These are phyloP conservation scores for Beta macrorhiza DNA, from an alignment of 179 eudicot species.

Conservation along the genomic window DNA sequence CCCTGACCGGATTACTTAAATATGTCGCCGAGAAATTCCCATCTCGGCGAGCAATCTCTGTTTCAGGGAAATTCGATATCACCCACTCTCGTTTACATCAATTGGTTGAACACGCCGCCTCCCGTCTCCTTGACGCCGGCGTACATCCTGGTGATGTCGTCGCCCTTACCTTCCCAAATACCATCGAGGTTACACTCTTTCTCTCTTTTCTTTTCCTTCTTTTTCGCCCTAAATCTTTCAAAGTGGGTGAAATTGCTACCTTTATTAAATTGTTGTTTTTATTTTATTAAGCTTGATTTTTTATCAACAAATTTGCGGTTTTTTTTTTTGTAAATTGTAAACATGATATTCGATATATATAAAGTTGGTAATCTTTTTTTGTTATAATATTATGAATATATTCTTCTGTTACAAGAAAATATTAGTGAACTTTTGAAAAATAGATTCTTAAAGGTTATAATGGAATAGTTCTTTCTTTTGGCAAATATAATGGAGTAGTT, in stretches of 20 bases:
- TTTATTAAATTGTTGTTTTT: no score
- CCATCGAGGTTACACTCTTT: slow-evolving; percentile 48
- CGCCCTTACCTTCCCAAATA: slow-evolving; percentile 73
- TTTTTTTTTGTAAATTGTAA: neutral
- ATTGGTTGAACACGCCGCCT: slow-evolving; percentile 46
- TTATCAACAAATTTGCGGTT: neutral
- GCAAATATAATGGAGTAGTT: no score
- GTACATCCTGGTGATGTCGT: slow-evolving; percentile 59
- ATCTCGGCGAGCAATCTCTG: slow-evolving; percentile 53
- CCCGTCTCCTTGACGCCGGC: slow-evolving; percentile 47
- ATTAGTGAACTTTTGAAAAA: no score
- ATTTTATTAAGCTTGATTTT: neutral
- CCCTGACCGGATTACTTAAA: slow-evolving; percentile 48
- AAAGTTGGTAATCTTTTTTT: no score
- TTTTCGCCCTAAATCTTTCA: no score
- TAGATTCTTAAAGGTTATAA: no score
- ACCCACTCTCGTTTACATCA: slow-evolving; percentile 41
- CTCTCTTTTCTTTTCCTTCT: no score
- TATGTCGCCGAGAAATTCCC: slow-evolving; percentile 49
- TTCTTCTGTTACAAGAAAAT: no score
- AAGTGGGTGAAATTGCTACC: no score
- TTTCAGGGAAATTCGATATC: slow-evolving; percentile 53
- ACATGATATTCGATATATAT: no score
- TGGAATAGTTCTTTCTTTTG: no score
- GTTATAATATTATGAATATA: no score